These are phyloP conservation scores for Rhizoctonia solani DNA, from an alignment of 1,284 basidiomycete genomes.

Conservation along the genomic window DNA sequence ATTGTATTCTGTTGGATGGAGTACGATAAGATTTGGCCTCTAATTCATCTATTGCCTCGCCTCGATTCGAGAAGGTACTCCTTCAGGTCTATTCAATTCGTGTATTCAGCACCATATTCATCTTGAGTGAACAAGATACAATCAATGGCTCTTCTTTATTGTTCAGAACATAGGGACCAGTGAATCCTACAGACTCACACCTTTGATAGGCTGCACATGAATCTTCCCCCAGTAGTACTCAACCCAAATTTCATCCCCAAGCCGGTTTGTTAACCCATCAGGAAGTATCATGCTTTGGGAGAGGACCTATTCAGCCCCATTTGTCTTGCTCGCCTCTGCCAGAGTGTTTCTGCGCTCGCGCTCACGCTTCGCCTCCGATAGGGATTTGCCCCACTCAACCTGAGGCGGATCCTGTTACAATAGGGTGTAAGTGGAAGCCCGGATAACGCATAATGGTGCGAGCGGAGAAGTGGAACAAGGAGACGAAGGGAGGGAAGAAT, in stretches of 20 bases:
- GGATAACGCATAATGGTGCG: slow-evolving; percentile 4
- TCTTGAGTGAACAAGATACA: neutral
- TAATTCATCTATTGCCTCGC: neutral
- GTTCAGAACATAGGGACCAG: neutral
- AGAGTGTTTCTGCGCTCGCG: slow-evolving; percentile 21
- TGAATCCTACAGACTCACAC: neutral
- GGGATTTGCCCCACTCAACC: slow-evolving; percentile 34
- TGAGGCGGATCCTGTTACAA: slow-evolving; percentile 22
- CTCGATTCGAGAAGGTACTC: neutral
- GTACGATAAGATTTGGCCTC: neutral
- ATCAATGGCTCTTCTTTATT: neutral
- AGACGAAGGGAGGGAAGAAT: neutral
- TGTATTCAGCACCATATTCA: neutral
- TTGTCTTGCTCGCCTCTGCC: slow-evolving; percentile 26
- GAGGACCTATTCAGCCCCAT: neutral
- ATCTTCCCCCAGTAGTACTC: slow-evolving; percentile 3
- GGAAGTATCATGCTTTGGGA: neutral
- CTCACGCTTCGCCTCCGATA: slow-evolving; percentile 27
- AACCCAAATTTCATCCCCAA: neutral
- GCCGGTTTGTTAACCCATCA: neutral
- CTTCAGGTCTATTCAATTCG: neutral
- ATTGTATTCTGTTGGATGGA: neutral
- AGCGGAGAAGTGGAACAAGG: slow-evolving; percentile 14
- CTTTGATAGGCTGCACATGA: neutral
- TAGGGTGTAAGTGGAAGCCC: slow-evolving; percentile 2